phyloP scores from a whole-genome alignment of 768 basidiomycete genomes.

The Russula dissimulans region DNA sequence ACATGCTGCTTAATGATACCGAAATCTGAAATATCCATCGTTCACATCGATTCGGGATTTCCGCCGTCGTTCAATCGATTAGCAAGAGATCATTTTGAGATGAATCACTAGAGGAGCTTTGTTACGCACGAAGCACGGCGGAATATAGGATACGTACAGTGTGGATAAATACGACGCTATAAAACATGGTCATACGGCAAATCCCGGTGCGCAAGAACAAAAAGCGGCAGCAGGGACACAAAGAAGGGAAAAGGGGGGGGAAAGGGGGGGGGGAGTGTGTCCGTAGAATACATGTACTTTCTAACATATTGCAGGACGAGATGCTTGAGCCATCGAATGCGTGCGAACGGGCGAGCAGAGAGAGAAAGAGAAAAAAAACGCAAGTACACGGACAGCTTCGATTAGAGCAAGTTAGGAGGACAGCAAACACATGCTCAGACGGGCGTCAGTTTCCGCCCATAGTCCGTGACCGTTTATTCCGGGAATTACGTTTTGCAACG shows the following conservation, averaged over 20 bases:
- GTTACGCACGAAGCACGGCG: constrained; percentile 18
- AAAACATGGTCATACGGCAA: constrained; percentile 25
- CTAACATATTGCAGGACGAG: constrained; percentile 19
- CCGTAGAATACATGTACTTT: constrained; percentile 20
- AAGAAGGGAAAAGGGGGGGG: constrained; percentile 16
- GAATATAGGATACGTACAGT: constrained; percentile 18
- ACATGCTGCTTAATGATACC: background rate
- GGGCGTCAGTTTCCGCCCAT: constrained; percentile 34
- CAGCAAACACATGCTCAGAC: background rate
- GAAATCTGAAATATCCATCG: background rate
- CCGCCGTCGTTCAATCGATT: background rate
- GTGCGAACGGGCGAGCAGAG: background rate
- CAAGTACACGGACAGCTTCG: background rate
- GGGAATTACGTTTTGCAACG: constrained; percentile 40
- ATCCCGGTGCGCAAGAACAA: constrained; percentile 20
- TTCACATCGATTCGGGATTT: constrained; percentile 9
- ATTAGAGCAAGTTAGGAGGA: background rate
- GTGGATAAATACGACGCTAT: constrained; percentile 26
- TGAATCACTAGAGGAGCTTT: constrained; percentile 19
- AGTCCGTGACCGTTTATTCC: constrained; percentile 45
- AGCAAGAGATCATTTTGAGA: background rate
- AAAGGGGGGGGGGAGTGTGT: constrained; percentile 1
- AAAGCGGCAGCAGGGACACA: constrained; percentile 12
- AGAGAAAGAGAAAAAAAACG: background rate
- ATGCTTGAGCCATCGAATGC: constrained; percentile 16